Evolutionary conservation across 768 basidiomycete genomes (phyloP), one percentile per base, ranked within the genome.

Genomic region (Megacollybia marginata): DNA sequence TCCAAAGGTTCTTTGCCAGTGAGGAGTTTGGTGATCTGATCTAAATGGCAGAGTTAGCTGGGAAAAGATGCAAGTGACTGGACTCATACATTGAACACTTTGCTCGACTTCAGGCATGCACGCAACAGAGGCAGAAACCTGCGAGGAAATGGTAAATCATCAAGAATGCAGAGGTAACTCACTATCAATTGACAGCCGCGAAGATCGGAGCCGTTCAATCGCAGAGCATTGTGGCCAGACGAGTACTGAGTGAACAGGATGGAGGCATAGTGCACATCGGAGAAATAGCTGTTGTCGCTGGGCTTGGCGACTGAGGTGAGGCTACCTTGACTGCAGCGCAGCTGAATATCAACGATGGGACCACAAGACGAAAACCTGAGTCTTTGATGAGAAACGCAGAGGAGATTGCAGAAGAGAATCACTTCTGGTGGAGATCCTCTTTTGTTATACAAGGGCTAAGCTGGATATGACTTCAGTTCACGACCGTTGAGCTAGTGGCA

Each of bases 271-370:
- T 28, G 23, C 23, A 28, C 23, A 28, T 28, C 23, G 6, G 23
- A 28, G 23, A 28, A 28, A 28, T 28, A 28, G 23, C 23, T 28
- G 23, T 28, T 6, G 23, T 28, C 23, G 23, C 23, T 28, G 23
- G 23, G 23, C 23, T 28, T 28, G 3, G 38, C 18, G 38, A 40
- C 34, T 32, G 13, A 40, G 38, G 44, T 20, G 44, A 20, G 38
- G n/a, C n/a, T 15, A 16, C 75, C 72, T 28, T 64, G 61, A 55
- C 72, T 73, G 48, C 71, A 68, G 44, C 79, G 78, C 42, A 78
- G 62, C 16, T 59, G 53, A 19, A 73, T 57, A 33, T 59, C 55
- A 15, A 44, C 44, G 33, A 73, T 55, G 5, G 56, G 50, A 1
- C 76, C 79, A 52, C 68, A 75, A 28, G 28, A 35, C 3, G 45